Evolutionary conservation across 306 rosid genomes (phyloP).

Genomic region (Calophaca sinica): DNA sequence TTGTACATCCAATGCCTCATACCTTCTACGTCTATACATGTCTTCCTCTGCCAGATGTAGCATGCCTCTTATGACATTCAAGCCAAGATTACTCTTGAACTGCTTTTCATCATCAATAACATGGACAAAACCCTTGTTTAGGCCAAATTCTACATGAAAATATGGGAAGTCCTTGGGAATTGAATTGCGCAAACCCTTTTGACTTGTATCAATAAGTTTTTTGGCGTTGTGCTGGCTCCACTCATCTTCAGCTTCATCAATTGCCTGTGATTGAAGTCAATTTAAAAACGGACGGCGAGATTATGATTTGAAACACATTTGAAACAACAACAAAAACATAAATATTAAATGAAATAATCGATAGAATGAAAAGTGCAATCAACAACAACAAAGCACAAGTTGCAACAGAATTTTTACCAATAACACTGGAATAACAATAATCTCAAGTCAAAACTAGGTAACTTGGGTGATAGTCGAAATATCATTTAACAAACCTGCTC

Average conservation of each 20-base stretch:
- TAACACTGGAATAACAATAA: slow-evolving; percentile 23
- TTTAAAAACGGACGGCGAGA: slow-evolving; percentile 2
- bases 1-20: slow-evolving; percentile 65
- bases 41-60: slow-evolving; percentile 75
- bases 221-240: slow-evolving; percentile 97
- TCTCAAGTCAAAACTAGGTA: not conserved
- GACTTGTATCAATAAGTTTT: slow-evolving; percentile 80
- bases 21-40: slow-evolving; percentile 74
- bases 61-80: slow-evolving; percentile 90
- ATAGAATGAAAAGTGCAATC: not conserved
- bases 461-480: not conserved
- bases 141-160: slow-evolving; percentile 88
- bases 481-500: not conserved
- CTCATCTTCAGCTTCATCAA: slow-evolving; percentile 92
- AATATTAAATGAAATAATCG: not conserved
- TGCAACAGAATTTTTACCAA: not conserved
- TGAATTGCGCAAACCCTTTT: slow-evolving; percentile 80
- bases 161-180: slow-evolving; percentile 81
- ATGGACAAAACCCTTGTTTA: slow-evolving; percentile 81
- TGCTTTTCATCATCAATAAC: slow-evolving; percentile 84
- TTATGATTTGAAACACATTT: not conserved
- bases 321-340: not conserved
- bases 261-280: slow-evolving; percentile 63
- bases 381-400: not conserved
- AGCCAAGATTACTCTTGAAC: slow-evolving; percentile 71